These are phyloP conservation scores for Skeletonema costatum DNA, from an alignment of 108 stramenopile species.

Conservation along the genomic window DNA sequence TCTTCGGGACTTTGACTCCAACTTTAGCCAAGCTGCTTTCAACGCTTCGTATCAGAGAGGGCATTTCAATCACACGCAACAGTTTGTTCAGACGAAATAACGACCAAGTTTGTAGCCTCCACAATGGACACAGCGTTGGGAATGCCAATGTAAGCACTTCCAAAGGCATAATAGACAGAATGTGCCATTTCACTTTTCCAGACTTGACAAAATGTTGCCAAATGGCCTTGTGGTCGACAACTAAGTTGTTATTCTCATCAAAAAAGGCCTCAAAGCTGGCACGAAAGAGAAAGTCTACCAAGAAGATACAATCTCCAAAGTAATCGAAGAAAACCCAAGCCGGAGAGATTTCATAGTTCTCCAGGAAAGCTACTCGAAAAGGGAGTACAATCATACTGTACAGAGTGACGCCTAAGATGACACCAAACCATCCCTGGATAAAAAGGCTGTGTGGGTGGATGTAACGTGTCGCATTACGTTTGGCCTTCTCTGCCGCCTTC, in stretches of 20 bases:
- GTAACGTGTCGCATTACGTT: slow-evolving; percentile 9
- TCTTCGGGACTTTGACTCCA: slow-evolving; percentile 49
- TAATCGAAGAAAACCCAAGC: slow-evolving; percentile 47
- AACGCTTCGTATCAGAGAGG: slow-evolving; percentile 14
- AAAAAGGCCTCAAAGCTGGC: slow-evolving; percentile 38
- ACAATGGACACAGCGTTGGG: slow-evolving; percentile 41
- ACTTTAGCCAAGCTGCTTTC: slow-evolving; percentile 31
- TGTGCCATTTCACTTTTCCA: slow-evolving; percentile 40
- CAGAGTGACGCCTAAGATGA: slow-evolving; percentile 38
- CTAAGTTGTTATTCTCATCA: slow-evolving; percentile 50
- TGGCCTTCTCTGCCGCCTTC: slow-evolving; percentile 21
- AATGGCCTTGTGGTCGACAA: slow-evolving; percentile 30
- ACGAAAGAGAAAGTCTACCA: slow-evolving; percentile 38
- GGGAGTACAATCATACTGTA: slow-evolving; percentile 44
- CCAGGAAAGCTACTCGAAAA: slow-evolving; percentile 47
- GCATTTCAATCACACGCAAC: slow-evolving; percentile 37
- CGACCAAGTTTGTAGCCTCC: slow-evolving; percentile 48
- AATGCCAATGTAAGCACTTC: slow-evolving; percentile 28
- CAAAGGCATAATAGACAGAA: slow-evolving; percentile 36
- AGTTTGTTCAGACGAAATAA: slow-evolving; percentile 49
- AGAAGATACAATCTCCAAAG: slow-evolving; percentile 43
- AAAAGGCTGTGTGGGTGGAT: slow-evolving; percentile 47
- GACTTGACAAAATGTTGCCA: slow-evolving; percentile 33
- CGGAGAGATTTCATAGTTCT: slow-evolving; percentile 36
- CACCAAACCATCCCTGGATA: slow-evolving; percentile 47